Evolutionary conservation across 2,329 filamentous ascomycete species (phyloP).

Genomic region (Sporothrix sp.): DNA sequence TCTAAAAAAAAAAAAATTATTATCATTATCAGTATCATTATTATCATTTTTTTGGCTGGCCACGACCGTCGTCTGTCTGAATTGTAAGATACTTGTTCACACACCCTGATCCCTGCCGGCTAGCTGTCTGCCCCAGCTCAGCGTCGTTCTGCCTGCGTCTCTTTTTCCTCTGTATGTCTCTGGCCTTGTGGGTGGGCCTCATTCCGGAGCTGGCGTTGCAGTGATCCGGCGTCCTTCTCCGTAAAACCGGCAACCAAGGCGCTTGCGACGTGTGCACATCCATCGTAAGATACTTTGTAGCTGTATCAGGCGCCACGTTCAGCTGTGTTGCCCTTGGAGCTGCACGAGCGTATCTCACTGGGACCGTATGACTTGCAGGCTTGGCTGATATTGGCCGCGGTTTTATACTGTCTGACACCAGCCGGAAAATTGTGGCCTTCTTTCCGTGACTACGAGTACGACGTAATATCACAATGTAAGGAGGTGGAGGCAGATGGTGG

Average conservation of each 20-base stretch:
- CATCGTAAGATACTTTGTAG: background rate
- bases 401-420: background rate
- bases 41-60: no score
- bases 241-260: background rate
- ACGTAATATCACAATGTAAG: background rate
- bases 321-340: no score
- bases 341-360: no score
- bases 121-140: no score
- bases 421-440: constrained; percentile 1
- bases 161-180: background rate
- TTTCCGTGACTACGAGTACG: background rate
- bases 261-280: background rate
- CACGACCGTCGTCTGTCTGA: no score
- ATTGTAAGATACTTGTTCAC: no score
- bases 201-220: background rate
- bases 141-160: background rate
- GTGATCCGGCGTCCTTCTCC: background rate
- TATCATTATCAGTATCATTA: no score
- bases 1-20: no score
- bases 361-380: no score
- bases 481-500: background rate
- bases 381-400: no score
- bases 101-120: no score
- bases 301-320: no score
- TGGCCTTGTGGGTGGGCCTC: background rate